Base-by-base conservation (phyloP, 2,329 filamentous ascomycete genomes). In the Colletotrichum phormii region DNA sequence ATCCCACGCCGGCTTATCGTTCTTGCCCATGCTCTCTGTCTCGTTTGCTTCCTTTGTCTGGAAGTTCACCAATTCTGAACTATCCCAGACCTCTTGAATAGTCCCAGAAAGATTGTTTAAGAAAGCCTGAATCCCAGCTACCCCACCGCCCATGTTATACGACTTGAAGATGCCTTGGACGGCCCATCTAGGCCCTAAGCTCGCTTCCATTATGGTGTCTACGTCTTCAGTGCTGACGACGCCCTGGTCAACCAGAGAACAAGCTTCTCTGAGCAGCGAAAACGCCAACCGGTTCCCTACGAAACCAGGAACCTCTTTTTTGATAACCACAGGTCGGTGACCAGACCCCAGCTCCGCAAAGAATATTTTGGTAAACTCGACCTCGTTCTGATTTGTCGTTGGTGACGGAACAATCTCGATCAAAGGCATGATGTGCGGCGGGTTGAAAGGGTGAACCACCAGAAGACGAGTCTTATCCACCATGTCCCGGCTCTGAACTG, bases 371-470 rank as follows among this genome's bases (percentile, higher is more conserved):
- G 51, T 49, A 12, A 51, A 59, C 4, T 42, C 63, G 4, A 65
- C 63, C 24, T 65, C 24, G 22, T 15, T 11, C 29, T 58, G 26
- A 2, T 24, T 55, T 15, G 74, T 76, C 2, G 64, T 51, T 9
- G 71, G 71, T 33, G 75, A 75, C 0, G 88, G 88, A 0, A 91
- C 89, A 37, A 91, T 81, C 77, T 91, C 89, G 2, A 91, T 79
- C 1, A 91, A 77, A 0, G 89, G 89, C 87, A 91, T 90, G 65
- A 91, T 84, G 74, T 91, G 88, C 1, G 89, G 89, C 26, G 88
- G 90, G 67, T 91, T 91, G 78, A 89, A 91, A 0, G 89, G 89
- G 77, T 91, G 90, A 4, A 89, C 88, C 1, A 91, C 86, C 0
- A 91, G 74, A 3, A 91, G 77, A 2, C 88, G 80, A n/a, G 77